Evolutionary conservation across 2,329 filamentous ascomycete species (phyloP), one percentile per base, ranked within the genome.

Genomic region (Aspergillus transmontanensis): DNA sequence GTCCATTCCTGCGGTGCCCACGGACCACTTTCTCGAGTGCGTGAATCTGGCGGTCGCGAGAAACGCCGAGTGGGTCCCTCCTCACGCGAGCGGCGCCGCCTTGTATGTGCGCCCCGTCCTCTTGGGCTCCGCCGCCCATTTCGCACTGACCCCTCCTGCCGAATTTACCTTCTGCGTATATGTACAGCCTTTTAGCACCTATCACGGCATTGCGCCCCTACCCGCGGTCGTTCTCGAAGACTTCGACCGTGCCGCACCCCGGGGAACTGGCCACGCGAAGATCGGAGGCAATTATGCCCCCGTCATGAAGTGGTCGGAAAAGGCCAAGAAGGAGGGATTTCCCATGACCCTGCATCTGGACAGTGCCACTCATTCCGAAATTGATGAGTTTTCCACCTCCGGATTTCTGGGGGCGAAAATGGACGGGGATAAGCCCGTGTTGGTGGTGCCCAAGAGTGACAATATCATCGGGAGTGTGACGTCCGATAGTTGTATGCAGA

Each of bases 271-370:
- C 2, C 64, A 66, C 36, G 75, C 68, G 32, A 78, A 78, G 61
- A 72, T 78, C 11, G 77, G 76, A 6, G 77, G 77, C 0, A 79
- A 79, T 60, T 79, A 79, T 62, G 76, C 74, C 0, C 74, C 76
- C 4, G 76, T 76, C 3, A 65, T 77, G n/a, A 65, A 68, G n/a
- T 75, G 71, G 62, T 71, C 64, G 10, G 70, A 72, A 14, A 66
- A 72, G 41, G 76, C 77, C n/a, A 58, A 65, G 16, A 64, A 61
- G 10, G 68, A 75, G 28, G 77, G 76, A 1, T 79, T 68, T 54
- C 60, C 58, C 4, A 68, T 79, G n/a, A 76, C 72, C 2, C 65
- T 78, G 41, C 75, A 77, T 60, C 64, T 79, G 10, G 77, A 78
- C 60, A 72, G 70, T 26, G 54, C 61, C 53, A 77, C 74, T 4